A percentile compares a stretch with the other conserved stretches of the same genome.
Conservation (phyloP, 1,139 yeast species). For the Pichia inconspicua region DNA sequence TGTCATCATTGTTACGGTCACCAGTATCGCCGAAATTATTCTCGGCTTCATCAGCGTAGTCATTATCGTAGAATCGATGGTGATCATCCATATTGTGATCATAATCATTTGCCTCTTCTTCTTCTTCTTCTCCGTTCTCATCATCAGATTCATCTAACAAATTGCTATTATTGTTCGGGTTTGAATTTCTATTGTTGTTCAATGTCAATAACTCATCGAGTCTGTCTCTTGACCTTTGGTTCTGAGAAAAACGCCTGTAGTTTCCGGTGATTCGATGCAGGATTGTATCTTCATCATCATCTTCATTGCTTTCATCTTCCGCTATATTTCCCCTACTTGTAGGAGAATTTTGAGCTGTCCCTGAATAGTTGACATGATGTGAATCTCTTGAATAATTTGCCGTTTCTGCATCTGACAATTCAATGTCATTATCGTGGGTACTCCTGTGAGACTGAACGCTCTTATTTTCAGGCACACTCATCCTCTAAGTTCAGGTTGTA, state of each 20-base stretch:
- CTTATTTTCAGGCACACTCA: background rate
- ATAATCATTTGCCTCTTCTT: background rate
- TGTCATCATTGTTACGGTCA: too few relatives aligned
- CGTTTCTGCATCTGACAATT: background rate
- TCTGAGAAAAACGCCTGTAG: constrained; percentile 25
- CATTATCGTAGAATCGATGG: constrained; percentile 4
- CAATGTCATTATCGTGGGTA: background rate
- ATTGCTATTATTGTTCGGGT: constrained; percentile 2
- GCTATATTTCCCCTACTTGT: background rate
- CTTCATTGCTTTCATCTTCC: constrained; percentile 17
- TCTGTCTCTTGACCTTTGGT: constrained; percentile 14
- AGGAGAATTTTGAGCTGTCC: background rate
- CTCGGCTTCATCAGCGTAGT: constrained; percentile 1
- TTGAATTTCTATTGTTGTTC: background rate
- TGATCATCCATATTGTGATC: constrained; percentile 4
- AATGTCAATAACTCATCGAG: constrained; percentile 5
- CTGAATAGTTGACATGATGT: background rate
- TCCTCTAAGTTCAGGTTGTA: background rate
- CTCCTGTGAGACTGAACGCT: background rate
- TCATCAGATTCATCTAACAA: constrained; percentile 7
- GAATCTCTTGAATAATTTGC: background rate
- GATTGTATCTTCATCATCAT: constrained; percentile 23
- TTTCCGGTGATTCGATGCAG: constrained; percentile 24
- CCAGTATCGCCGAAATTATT: too few relatives aligned
- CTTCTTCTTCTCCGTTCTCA: constrained; percentile 10